Evolutionary conservation across 768 basidiomycete genomes (phyloP).

Genomic region (Lactarius hatsudake): DNA sequence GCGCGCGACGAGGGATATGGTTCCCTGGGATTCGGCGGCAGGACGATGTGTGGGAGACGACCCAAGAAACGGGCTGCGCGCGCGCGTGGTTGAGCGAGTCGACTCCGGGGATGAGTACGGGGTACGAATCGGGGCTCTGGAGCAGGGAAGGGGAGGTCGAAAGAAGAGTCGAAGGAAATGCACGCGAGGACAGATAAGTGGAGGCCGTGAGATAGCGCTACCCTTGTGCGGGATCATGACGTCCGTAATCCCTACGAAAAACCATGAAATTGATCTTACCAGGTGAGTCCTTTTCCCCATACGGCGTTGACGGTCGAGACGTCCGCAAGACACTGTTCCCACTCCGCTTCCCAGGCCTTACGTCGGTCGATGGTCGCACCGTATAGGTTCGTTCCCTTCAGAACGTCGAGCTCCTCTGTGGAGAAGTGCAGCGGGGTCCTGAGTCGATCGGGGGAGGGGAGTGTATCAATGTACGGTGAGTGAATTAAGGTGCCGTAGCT

Average conservation of each 20-base stretch:
- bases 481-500: slow-evolving; percentile 36
- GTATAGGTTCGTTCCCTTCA: slow-evolving; percentile 78
- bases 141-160: slow-evolving; percentile 52
- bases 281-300: slow-evolving; percentile 58
- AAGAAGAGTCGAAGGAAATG: slow-evolving; percentile 85
- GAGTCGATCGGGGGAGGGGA: slow-evolving; percentile 58
- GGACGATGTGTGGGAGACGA: slow-evolving; percentile 40
- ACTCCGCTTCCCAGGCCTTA: slow-evolving; percentile 61
- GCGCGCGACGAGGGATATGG: slow-evolving; percentile 64
- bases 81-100: slow-evolving; percentile 87
- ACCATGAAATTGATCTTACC: slow-evolving; percentile 45
- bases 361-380: slow-evolving; percentile 71
- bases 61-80: slow-evolving; percentile 80
- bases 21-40: slow-evolving; percentile 29
- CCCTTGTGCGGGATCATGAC: slow-evolving; percentile 44
- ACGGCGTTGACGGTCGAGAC: slow-evolving; percentile 37
- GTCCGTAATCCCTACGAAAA: slow-evolving; percentile 5
- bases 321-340: slow-evolving; percentile 49
- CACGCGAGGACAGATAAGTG: slow-evolving; percentile 82
- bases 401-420: slow-evolving; percentile 53
- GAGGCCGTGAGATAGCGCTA: slow-evolving; percentile 65
- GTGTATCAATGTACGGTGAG: slow-evolving; percentile 59
- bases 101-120: slow-evolving; percentile 82
- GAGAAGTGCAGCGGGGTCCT: slow-evolving; percentile 76
- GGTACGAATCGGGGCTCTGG: slow-evolving; percentile 52